Evolutionary conservation across 2,329 filamentous ascomycete genomes (phyloP).

Genomic region (Aureobasidium sp.): DNA sequence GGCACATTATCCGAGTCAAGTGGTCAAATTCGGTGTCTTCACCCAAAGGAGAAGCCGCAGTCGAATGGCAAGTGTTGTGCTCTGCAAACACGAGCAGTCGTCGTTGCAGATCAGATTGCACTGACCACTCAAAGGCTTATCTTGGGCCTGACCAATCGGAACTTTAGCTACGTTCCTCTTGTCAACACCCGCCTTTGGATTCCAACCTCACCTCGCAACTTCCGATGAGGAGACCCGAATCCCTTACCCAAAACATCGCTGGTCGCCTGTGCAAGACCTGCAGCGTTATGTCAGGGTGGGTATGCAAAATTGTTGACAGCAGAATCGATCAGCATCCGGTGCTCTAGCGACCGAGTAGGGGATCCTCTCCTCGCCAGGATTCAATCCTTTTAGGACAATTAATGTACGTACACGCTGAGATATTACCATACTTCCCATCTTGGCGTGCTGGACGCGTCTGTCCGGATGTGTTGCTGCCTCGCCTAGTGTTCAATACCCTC

Average conservation of each 20-base stretch:
- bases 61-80: background rate
- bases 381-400: background rate
- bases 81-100: background rate
- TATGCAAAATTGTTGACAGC: background rate
- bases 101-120: background rate
- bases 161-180: background rate
- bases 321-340: background rate
- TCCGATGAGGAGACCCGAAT: conserved; percentile 11
- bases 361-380: too few relatives aligned
- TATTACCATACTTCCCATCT: background rate
- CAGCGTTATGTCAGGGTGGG: background rate
- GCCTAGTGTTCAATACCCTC: background rate
- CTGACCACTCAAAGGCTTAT: background rate
- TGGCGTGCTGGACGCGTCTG: background rate
- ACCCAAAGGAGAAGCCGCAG: background rate
- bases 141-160: background rate
- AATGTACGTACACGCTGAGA: background rate
- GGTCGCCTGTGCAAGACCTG: background rate
- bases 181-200: background rate
- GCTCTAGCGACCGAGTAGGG: background rate
- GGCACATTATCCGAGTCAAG: background rate
- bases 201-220: conserved; percentile 6
- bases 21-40: background rate
- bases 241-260: background rate
- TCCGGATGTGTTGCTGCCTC: background rate